These are phyloP conservation scores for Carpinus viminea DNA, from an alignment of 306 rosid genomes.

Conservation along the genomic window DNA sequence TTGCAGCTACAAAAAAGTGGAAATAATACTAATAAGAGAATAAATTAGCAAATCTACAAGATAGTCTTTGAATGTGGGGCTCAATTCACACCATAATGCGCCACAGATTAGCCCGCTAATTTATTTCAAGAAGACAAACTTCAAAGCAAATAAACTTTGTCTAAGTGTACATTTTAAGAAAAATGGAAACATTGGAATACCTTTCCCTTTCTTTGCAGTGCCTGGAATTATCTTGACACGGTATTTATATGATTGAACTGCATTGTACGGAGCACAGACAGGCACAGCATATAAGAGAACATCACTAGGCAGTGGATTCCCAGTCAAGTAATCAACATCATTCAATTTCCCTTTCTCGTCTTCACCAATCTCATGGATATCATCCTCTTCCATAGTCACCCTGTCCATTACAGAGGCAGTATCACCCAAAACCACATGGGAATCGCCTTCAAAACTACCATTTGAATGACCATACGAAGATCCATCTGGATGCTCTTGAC, in stretches of 20 bases:
- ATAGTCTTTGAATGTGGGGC: background rate
- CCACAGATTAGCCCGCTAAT: background rate
- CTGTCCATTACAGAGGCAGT: slow-evolving; percentile 53
- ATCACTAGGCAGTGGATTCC: slow-evolving; percentile 84
- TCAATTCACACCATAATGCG: background rate
- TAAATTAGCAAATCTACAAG: background rate
- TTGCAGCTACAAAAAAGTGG: slow-evolving; percentile 58
- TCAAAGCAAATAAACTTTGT: background rate
- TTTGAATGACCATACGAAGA: slow-evolving; percentile 38
- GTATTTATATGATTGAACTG: slow-evolving; percentile 86
- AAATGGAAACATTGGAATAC: slow-evolving; percentile 28
- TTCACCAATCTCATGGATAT: slow-evolving; percentile 93
- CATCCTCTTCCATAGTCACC: slow-evolving; percentile 90
- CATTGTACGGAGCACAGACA: slow-evolving; percentile 86
- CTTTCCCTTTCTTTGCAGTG: slow-evolving; percentile 88
- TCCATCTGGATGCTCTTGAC: slow-evolving; percentile 61
- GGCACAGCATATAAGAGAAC: slow-evolving; percentile 90
- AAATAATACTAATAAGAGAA: no score
- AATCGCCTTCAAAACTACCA: slow-evolving; percentile 47
- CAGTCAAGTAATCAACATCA: slow-evolving; percentile 96
- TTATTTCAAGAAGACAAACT: background rate
- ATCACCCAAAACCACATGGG: slow-evolving; percentile 33
- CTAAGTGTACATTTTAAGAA: background rate
- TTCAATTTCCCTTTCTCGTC: slow-evolving; percentile 85
- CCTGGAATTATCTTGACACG: slow-evolving; percentile 96